These are phyloP conservation scores for Coprinopsis cinerea DNA, from an alignment of 768 basidiomycete genomes.

Conservation along the genomic window DNA sequence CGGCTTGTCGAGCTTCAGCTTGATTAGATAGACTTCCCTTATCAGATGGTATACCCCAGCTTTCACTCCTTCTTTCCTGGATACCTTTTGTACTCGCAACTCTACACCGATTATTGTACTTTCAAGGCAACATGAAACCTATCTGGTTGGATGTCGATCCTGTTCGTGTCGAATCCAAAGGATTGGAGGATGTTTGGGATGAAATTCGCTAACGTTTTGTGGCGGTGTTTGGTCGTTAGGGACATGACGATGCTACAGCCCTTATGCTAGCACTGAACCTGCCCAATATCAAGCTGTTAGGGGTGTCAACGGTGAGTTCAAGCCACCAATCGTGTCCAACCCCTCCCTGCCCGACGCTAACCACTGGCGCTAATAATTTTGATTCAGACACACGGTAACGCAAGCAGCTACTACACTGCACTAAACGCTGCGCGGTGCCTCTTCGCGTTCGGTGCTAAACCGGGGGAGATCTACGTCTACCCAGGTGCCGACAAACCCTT, in stretches of 20 bases:
- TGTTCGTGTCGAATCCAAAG: not conserved
- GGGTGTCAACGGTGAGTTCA: slow-evolving; percentile 69
- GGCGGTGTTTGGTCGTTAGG: slow-evolving; percentile 35
- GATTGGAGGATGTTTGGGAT: not conserved
- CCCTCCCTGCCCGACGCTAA: no score
- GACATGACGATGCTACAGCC: slow-evolving; percentile 87
- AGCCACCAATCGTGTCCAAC: not conserved
- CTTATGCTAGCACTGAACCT: slow-evolving; percentile 71
- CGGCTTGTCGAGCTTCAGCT: no score
- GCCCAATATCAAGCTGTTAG: slow-evolving; percentile 61
- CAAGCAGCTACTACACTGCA: slow-evolving; percentile 52
- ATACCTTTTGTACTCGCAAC: no score
- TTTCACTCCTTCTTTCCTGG: no score
- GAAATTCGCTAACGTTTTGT: not conserved
- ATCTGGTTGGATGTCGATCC: slow-evolving; percentile 4
- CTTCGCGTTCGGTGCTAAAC: slow-evolving; percentile 60
- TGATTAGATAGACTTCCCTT: no score
- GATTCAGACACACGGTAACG: slow-evolving; percentile 75
- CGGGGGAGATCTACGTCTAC: slow-evolving; percentile 51
- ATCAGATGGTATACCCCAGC: no score
- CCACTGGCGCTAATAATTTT: not conserved
- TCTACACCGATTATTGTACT: not conserved
- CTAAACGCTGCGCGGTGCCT: slow-evolving; percentile 76
- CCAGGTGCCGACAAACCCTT: slow-evolving; percentile 70
- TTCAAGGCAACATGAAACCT: not conserved